Evolutionary conservation across 768 basidiomycete species (phyloP).

Genomic region (Hemileccinum rubropunctum): DNA sequence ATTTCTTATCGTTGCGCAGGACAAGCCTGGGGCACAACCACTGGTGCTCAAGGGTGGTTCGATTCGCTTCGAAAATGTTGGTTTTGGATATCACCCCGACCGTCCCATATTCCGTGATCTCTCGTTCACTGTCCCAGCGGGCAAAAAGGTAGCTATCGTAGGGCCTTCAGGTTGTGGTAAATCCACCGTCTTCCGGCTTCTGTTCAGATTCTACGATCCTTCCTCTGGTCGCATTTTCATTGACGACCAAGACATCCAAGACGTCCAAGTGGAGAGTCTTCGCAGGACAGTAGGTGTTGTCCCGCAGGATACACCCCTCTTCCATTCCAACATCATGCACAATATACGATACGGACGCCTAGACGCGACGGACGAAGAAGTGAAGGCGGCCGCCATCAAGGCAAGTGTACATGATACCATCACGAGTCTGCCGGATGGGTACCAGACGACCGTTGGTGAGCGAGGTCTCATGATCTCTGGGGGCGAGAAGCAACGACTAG

Average conservation of each 20-base stretch:
- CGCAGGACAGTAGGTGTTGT: slow-evolving; percentile 85
- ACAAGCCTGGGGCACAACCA: slow-evolving; percentile 64
- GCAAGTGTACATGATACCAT: slow-evolving; percentile 88
- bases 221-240: slow-evolving; percentile 74
- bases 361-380: slow-evolving; percentile 87
- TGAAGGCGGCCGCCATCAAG: slow-evolving; percentile 75
- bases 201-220: slow-evolving; percentile 94
- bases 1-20: slow-evolving; percentile 41
- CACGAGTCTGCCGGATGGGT: slow-evolving; percentile 78
- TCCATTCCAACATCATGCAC: slow-evolving; percentile 94
- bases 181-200: slow-evolving; percentile 90
- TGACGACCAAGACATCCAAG: slow-evolving; percentile 83
- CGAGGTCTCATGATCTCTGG: slow-evolving; percentile 97
- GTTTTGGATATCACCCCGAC: slow-evolving; percentile 87
- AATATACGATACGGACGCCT: slow-evolving; percentile 92
- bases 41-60: slow-evolving; percentile 75
- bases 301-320: slow-evolving; percentile 96
- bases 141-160: slow-evolving; percentile 95
- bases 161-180: slow-evolving; percentile 98
- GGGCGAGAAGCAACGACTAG: slow-evolving; percentile 96
- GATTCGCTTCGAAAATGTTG: slow-evolving; percentile 90
- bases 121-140: slow-evolving; percentile 89
- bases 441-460: slow-evolving; percentile 91
- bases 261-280: slow-evolving; percentile 68
- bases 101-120: slow-evolving; percentile 89